Evolutionary conservation across 345 rosid species (phyloP).

Genomic region (Noccaea caerulescens): DNA sequence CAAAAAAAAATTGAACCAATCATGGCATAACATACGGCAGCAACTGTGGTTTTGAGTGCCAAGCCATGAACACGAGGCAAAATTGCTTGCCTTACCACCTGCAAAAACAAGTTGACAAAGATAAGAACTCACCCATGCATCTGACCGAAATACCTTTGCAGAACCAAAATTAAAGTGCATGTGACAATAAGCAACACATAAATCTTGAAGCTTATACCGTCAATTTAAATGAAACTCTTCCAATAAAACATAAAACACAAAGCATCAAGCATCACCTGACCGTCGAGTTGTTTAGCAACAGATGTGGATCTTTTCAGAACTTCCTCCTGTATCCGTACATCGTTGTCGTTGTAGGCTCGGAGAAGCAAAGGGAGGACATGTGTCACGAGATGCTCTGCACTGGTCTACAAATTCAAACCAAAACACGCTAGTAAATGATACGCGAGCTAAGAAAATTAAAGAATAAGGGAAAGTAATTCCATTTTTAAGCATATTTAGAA

Average conservation of each 20-base stretch:
- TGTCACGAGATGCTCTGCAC: constrained; percentile 66
- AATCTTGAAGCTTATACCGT: constrained; percentile 18
- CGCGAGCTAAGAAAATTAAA: background rate
- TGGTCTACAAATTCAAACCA: constrained; percentile 58
- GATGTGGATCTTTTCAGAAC: constrained; percentile 74
- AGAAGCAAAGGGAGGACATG: constrained; percentile 83
- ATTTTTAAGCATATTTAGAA: background rate
- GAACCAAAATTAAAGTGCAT: constrained; percentile 12
- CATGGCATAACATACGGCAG: constrained; percentile 75
- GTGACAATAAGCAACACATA: constrained; percentile 16
- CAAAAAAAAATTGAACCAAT: constrained; percentile 1
- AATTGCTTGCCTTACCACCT: constrained; percentile 92
- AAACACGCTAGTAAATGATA: constrained; percentile 27
- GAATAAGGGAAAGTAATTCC: background rate
- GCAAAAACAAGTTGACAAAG: constrained; percentile 41
- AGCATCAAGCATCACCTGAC: constrained; percentile 61
- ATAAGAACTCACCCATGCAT: constrained; percentile 6
- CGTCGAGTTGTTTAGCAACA: constrained; percentile 86
- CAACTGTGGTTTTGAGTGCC: constrained; percentile 95
- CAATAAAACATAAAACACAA: constrained; percentile 5
- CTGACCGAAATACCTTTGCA: constrained; percentile 5
- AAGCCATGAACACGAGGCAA: constrained; percentile 94
- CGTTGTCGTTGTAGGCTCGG: constrained; percentile 91
- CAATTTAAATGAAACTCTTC: constrained; percentile 7
- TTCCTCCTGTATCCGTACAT: constrained; percentile 95